These are phyloP conservation scores for Ogataea henricii DNA, from an alignment of 805 yeast genomes.

Conservation along the genomic window DNA sequence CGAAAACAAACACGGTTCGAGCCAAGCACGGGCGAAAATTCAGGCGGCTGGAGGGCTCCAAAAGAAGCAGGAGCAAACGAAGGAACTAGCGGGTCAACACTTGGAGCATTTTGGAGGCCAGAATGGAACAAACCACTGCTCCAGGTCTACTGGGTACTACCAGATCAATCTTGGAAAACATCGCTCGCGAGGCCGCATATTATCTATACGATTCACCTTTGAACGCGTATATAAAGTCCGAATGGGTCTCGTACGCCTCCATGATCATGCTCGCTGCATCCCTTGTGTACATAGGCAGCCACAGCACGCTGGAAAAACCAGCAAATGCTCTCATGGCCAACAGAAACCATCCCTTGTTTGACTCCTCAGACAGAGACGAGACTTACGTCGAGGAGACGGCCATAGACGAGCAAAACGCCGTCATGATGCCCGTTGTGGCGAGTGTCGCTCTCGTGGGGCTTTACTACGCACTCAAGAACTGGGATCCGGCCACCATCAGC, in stretches of 20 bases:
- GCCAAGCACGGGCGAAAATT: background rate
- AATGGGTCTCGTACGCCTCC: conserved; percentile 20
- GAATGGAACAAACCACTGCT: background rate
- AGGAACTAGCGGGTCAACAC: background rate
- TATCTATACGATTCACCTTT: conserved; percentile 23
- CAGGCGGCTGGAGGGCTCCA: conserved; percentile 8
- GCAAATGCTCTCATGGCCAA: conserved; percentile 36
- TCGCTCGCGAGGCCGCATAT: conserved; percentile 22
- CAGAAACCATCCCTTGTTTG: conserved; percentile 41
- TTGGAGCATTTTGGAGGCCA: background rate
- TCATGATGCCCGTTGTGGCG: conserved; percentile 47
- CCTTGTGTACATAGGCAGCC: conserved; percentile 38
- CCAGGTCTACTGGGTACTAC: background rate
- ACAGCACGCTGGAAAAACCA: conserved; percentile 36
- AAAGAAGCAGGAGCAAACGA: conserved; percentile 5
- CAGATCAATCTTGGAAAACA: background rate
- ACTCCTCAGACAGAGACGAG: conserved; percentile 42
- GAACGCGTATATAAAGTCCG: conserved; percentile 17
- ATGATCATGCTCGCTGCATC: conserved; percentile 27
- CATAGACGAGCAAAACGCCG: conserved; percentile 36
- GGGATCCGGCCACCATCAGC: conserved; percentile 36
- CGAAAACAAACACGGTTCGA: conserved; percentile 3
- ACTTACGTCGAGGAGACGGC: conserved; percentile 15
- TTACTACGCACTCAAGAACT: conserved; percentile 38
- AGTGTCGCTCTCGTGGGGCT: conserved; percentile 41